These are phyloP conservation scores for Phylloporus sp. DNA, from an alignment of 1,284 basidiomycete species.

Conservation along the genomic window DNA sequence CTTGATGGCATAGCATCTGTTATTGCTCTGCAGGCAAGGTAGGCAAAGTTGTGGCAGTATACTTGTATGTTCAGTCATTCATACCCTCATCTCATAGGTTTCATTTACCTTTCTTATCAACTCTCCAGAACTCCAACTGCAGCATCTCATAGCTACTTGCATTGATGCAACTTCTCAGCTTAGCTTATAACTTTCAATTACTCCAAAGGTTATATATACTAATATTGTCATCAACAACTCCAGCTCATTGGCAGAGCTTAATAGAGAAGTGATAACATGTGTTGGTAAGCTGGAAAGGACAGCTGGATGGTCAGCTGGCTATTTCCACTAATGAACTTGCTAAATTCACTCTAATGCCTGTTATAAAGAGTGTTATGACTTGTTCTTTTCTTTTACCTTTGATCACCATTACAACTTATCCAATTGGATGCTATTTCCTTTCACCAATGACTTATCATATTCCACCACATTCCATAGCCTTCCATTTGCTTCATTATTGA, in stretches of 20 bases:
- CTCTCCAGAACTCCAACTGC: slow-evolving; percentile 76
- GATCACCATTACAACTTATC: too few species aligned
- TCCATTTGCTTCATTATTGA: too few species aligned
- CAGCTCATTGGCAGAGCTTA: slow-evolving; percentile 70
- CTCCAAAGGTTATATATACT: slow-evolving; percentile 82
- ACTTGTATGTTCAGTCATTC: too few species aligned
- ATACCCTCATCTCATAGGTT: too few species aligned
- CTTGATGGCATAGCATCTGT: too few species aligned
- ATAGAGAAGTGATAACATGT: slow-evolving; percentile 70
- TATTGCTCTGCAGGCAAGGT: too few species aligned
- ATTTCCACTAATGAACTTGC: slow-evolving; percentile 75
- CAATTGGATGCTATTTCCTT: too few species aligned
- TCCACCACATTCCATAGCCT: too few species aligned
- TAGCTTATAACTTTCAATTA: slow-evolving; percentile 80
- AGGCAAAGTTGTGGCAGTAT: too few species aligned
- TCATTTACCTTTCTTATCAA: slow-evolving; percentile 40
- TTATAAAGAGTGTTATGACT: slow-evolving; percentile 29
- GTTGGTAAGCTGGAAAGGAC: slow-evolving; percentile 58
- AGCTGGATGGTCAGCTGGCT: slow-evolving; percentile 81
- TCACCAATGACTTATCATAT: too few species aligned
- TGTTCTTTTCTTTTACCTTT: too few species aligned
- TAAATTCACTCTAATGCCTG: slow-evolving; percentile 29
- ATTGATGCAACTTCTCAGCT: slow-evolving; percentile 77
- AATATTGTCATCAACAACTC: slow-evolving; percentile 92
- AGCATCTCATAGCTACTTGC: slow-evolving; percentile 68